A percentile compares a stretch with the other conserved stretches of the same genome.
Conservation (phyloP, 1,284 basidiomycete species). For the Austroboletus novae-zelandiae region DNA sequence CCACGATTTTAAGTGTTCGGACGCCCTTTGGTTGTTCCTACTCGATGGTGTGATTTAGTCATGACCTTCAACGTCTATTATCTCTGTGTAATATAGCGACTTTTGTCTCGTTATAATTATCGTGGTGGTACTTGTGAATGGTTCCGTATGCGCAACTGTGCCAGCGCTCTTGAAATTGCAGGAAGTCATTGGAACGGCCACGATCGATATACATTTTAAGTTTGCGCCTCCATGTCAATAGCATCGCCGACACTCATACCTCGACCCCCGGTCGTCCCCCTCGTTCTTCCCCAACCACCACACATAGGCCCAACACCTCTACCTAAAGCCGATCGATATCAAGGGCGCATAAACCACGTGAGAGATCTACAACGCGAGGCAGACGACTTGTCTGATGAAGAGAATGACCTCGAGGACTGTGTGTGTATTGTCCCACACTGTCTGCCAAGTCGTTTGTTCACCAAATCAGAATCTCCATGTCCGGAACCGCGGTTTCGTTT, state of each 20-base stretch:
- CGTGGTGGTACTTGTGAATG: too few relatives aligned
- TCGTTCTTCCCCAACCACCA: conserved; percentile 63
- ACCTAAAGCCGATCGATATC: conserved; percentile 44
- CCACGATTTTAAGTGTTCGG: conserved; percentile 85
- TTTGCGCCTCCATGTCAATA: conserved; percentile 42
- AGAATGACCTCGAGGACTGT: conserved; percentile 71
- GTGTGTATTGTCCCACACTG: conserved; percentile 38
- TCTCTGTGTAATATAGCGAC: background rate
- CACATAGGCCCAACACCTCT: conserved; percentile 65
- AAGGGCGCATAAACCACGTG: conserved; percentile 54
- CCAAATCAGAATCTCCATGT: conserved; percentile 51
- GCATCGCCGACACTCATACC: conserved; percentile 68
- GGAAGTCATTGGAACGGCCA: too few relatives aligned
- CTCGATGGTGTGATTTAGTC: conserved; percentile 35
- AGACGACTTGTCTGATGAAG: conserved; percentile 84
- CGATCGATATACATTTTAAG: too few relatives aligned
- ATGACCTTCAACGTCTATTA: background rate
- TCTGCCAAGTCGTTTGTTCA: background rate
- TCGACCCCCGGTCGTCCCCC: conserved; percentile 56
- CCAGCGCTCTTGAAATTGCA: too few relatives aligned
- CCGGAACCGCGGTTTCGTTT: conserved; percentile 63
- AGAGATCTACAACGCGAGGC: conserved; percentile 76
- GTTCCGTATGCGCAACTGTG: too few relatives aligned
- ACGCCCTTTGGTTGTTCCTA: conserved; percentile 87
- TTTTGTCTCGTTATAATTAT: too few relatives aligned